Conservation (phyloP, 176 grass and related monocot genomes). For the Rhipidocladum racemiflorum region DNA sequence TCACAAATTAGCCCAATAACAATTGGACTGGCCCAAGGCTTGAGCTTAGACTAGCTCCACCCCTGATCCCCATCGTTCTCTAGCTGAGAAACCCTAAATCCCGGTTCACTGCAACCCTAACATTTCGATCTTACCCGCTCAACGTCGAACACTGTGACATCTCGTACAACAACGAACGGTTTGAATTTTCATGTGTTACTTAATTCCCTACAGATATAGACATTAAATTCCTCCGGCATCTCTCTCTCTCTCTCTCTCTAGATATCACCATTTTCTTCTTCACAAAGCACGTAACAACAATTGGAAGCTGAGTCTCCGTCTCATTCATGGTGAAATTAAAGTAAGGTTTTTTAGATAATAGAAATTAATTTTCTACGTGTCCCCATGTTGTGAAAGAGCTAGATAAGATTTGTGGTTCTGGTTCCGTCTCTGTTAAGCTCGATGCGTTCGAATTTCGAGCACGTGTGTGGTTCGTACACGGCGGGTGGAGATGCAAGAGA, state of each 20-base stretch:
- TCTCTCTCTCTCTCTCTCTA: background rate
- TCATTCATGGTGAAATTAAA: background rate
- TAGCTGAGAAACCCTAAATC: background rate
- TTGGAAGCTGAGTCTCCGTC: background rate
- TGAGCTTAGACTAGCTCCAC: too few relatives aligned
- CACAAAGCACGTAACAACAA: background rate
- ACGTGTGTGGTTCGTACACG: background rate
- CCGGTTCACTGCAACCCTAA: background rate
- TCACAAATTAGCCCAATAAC: too few relatives aligned
- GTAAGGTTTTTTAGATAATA: too few relatives aligned
- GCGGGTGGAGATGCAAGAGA: background rate
- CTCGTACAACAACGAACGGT: background rate
- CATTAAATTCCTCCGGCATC: background rate
- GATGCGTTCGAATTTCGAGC: too few relatives aligned
- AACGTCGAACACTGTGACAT: background rate
- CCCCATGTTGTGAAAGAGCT: background rate
- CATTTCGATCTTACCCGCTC: background rate
- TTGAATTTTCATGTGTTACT: background rate
- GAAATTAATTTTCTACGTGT: too few relatives aligned
- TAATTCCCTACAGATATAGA: background rate
- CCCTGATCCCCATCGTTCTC: too few relatives aligned
- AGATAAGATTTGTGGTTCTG: too few relatives aligned
- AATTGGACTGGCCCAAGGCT: too few relatives aligned
- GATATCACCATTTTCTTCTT: background rate
- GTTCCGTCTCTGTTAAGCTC: background rate